Evolutionary conservation across 2,329 filamentous ascomycete species (phyloP), one percentile per base, ranked within the genome.

Genomic region (Monosporascus sp.): DNA sequence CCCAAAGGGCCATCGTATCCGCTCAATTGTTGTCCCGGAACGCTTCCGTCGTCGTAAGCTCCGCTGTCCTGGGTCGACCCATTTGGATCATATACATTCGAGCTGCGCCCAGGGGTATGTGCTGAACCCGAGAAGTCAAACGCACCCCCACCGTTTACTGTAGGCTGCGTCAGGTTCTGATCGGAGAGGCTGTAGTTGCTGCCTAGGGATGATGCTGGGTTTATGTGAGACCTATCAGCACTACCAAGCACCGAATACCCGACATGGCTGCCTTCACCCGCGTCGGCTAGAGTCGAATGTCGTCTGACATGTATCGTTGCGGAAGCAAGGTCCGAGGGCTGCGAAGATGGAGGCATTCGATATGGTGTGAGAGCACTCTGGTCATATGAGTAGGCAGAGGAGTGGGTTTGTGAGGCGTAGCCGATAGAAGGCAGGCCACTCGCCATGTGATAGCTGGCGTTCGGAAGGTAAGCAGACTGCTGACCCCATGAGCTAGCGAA

Each of bases 61-160:
- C 52, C 52, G 20, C 36, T 49, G 11, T n/a, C 43, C 38, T 54
- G 50, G 39, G 9, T 48, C 0, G 53, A 18, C 22, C 14, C 41
- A 17, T 14, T 45, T 36, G 50, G 39, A 17, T 53, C 51, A 35
- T 52, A 59, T 5, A 37, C 15, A 8, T 53, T 48, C 2, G 51
- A 50, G 31, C 49, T 43, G 17, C 58, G 46, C 22, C 48, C 43
- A 11, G 56, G 48, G 0, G 50, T 46, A 2, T 54, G 49, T 2
- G 51, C 36, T 5, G 52, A 22, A 25, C 55, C 54, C n/a, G 60
- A 56, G 20, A 53, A 5, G 15, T 52, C 48, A 20, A 60, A 62
- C n/a, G 57, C 49, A 2, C 50, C 36, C 9, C 54, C 55, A 14
- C 54, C 57, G 7, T 53, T 25, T 46, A 59, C 62, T 2, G 57